Evolutionary conservation across 108 stramenopile species (phyloP), one percentile per base, ranked within the genome.

Genomic region (Fragilaria crotonensis): DNA sequence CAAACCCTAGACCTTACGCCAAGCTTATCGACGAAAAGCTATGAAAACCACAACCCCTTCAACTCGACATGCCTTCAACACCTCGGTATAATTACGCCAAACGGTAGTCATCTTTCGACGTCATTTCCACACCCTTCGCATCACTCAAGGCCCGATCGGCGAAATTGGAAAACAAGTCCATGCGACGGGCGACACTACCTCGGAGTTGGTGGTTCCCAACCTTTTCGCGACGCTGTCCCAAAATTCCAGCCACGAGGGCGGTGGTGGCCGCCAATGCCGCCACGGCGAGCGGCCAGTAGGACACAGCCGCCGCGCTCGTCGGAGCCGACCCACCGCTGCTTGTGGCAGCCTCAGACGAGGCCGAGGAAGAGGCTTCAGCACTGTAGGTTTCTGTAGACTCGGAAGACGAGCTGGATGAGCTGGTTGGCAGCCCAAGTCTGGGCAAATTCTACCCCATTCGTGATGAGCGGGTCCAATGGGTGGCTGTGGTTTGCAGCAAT

Each of bases 181-280:
- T 56, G 2, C 54, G 30, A 36, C 54, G 54, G 25, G 21, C 54
- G 14, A 56, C 32, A 2, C 30, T 31, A 33, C 54, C 54, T n/a
- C n/a, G n/a, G 20, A 56, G 23, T 25, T 21, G 51, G 25, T 52
- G 51, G 11, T 21, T 21, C 18, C 25, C 25, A 2, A 26, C 51
- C 26, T 52, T 25, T 25, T 25, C 23, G 18, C 25, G 21, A 25
- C 51, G 51, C 21, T 21, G 25, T 26, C 51, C 51, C 2, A 52
- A 2, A 23, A 52, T 25, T 1, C 23, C 51, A 25, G 51, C 51
- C 2, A 21, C 51, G 18, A 57, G 18, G 3, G 56, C 59, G 20
- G 5, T 31, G 2, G 48, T 18, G 20, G 27, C 44, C 47, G 46
- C 59, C 3, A 59, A 7, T 26, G 48, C 59, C 22, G 27, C 28